Conservation (phyloP, 2,329 filamentous ascomycete genomes). For the Fusarium sororula region DNA sequence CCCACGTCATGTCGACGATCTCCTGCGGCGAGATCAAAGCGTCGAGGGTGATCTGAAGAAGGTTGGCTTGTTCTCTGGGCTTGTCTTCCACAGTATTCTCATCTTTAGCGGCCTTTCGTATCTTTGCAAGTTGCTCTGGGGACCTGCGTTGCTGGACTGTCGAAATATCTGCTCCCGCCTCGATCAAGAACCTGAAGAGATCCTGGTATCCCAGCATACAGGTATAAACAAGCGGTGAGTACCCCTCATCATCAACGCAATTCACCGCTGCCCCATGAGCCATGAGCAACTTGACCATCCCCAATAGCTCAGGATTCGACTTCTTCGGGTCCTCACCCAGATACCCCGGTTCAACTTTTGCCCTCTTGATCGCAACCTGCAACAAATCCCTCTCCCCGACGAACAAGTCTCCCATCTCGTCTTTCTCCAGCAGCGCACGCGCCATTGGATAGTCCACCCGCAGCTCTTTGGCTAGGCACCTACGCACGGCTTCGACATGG, state of each 20-base stretch:
- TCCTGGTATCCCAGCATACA: conserved; percentile 10
- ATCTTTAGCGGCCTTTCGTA: background rate
- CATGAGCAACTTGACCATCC: conserved; percentile 1
- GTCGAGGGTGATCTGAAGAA: conserved; percentile 10
- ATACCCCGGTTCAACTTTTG: background rate
- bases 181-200: background rate
- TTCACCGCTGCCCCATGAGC: background rate
- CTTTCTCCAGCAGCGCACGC: background rate
- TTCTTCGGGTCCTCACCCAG: background rate
- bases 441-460: background rate
- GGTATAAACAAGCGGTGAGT: conserved; percentile 6
- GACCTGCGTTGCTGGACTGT: background rate
- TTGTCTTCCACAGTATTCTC: background rate
- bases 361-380: conserved; percentile 1
- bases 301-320: conserved; percentile 11
- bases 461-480: background rate
- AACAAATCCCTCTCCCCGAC: background rate
- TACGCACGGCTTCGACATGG: background rate
- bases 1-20: conserved; percentile 6
- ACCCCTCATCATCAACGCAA: background rate
- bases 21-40: conserved; percentile 11
- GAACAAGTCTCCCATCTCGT: background rate
- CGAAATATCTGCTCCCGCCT: background rate
- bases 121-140: background rate
- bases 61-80: background rate